phyloP scores from a whole-genome alignment of 352 stramenopile species.

The Globisporangium canariense region DNA sequence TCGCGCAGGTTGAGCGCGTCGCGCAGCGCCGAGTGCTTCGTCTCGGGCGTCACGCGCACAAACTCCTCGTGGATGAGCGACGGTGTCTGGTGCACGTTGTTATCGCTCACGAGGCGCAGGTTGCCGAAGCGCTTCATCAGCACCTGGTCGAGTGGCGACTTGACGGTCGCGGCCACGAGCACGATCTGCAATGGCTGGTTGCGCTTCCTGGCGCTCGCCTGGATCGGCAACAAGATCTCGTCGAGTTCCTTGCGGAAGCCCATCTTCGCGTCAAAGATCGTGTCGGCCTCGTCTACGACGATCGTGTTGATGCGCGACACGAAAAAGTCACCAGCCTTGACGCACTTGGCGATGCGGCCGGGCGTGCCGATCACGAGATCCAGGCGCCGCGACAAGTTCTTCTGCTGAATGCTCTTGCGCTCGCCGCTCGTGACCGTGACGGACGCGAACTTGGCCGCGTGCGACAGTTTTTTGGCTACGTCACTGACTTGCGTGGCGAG shows the following conservation, averaged over 20 bases:
- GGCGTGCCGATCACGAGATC: slow-evolving; percentile 79
- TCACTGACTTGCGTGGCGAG: slow-evolving; percentile 61
- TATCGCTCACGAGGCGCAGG: slow-evolving; percentile 58
- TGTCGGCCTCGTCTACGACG: slow-evolving; percentile 80
- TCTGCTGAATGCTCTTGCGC: slow-evolving; percentile 64
- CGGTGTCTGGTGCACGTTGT: slow-evolving; percentile 70
- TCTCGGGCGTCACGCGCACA: slow-evolving; percentile 52
- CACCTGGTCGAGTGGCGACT: slow-evolving; percentile 64
- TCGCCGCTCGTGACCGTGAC: slow-evolving; percentile 61
- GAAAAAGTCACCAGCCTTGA: slow-evolving; percentile 67
- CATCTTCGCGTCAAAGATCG: slow-evolving; percentile 80
- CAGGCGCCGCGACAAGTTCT: slow-evolving; percentile 39
- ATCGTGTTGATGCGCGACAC: slow-evolving; percentile 70
- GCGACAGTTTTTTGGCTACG: slow-evolving; percentile 63
- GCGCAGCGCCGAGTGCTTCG: slow-evolving; percentile 68
- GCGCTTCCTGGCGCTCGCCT: slow-evolving; percentile 61
- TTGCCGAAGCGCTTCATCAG: slow-evolving; percentile 67
- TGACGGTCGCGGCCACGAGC: slow-evolving; percentile 69
- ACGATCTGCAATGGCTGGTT: slow-evolving; percentile 57
- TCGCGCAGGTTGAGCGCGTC: slow-evolving; percentile 47
- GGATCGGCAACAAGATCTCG: slow-evolving; percentile 57
- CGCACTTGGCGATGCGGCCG: slow-evolving; percentile 67
- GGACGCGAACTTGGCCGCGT: slow-evolving; percentile 69
- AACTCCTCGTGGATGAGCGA: slow-evolving; percentile 60
- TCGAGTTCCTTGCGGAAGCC: slow-evolving; percentile 76